Evolutionary conservation across 2,329 filamentous ascomycete species (phyloP).

Genomic region (Claviceps pusilla): DNA sequence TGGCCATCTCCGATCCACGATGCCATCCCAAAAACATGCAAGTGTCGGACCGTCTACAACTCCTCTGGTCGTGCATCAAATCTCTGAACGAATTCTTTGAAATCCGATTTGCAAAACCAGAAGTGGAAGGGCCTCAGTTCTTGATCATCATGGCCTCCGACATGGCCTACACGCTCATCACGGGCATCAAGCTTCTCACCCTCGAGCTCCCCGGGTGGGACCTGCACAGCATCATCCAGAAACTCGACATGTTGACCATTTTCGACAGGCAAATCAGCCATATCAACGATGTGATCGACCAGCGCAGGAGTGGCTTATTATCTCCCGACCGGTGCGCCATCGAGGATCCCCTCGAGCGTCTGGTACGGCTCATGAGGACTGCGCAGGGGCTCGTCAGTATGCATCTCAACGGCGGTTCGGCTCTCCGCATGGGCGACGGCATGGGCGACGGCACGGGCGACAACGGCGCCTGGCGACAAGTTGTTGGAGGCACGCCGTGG

Average conservation of each 20-base stretch:
- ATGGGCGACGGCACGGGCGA: slow-evolving; percentile 5
- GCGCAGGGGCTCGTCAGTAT: slow-evolving; percentile 17
- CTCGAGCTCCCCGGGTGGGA: slow-evolving; percentile 33
- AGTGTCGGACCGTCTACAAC: slow-evolving; percentile 24
- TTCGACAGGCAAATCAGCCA: slow-evolving; percentile 17
- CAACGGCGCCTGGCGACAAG: slow-evolving; percentile 9
- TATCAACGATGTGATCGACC: slow-evolving; percentile 15
- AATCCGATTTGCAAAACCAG: slow-evolving; percentile 17
- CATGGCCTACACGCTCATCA: slow-evolving; percentile 31
- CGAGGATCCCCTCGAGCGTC: slow-evolving; percentile 19
- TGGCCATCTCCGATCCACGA: slow-evolving; percentile 26
- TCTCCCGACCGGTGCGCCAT: slow-evolving; percentile 5
- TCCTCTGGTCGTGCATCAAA: slow-evolving; percentile 30
- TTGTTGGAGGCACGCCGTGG: slow-evolving; percentile 7
- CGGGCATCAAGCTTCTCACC: slow-evolving; percentile 30
- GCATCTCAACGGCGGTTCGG: slow-evolving; percentile 14
- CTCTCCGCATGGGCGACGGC: slow-evolving; percentile 10
- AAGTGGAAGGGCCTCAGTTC: slow-evolving; percentile 24
- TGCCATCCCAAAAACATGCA: slow-evolving; percentile 17
- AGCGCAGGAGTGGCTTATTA: slow-evolving; percentile 14
- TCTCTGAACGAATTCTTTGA: slow-evolving; percentile 27
- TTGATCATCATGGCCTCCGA: slow-evolving; percentile 31
- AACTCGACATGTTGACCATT: slow-evolving; percentile 14
- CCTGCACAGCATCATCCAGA: slow-evolving; percentile 18
- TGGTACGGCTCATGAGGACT: slow-evolving; percentile 17